phyloP scores from a whole-genome alignment of 1,284 basidiomycete genomes.

The Naganishia albida region DNA sequence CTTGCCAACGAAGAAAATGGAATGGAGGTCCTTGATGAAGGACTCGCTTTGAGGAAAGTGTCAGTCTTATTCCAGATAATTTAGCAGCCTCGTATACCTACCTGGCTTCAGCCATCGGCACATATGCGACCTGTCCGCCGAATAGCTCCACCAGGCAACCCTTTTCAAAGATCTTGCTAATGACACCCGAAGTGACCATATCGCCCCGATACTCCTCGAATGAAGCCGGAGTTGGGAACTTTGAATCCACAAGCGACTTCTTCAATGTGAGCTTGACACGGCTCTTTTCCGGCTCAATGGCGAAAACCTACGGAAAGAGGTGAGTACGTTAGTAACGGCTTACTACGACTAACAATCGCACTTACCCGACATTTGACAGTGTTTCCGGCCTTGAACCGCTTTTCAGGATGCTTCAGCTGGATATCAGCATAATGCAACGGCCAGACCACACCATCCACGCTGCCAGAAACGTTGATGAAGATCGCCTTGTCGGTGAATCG shows the following conservation, averaged over 20 bases:
- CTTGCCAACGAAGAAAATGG: slow-evolving; percentile 75
- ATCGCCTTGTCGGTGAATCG: slow-evolving; percentile 74
- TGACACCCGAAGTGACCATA: slow-evolving; percentile 75
- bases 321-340: neutral
- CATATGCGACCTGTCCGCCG: slow-evolving; percentile 80
- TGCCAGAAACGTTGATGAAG: slow-evolving; percentile 81
- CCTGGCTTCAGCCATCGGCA: slow-evolving; percentile 80
- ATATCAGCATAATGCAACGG: slow-evolving; percentile 96
- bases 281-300: slow-evolving; percentile 77
- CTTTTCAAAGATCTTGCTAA: slow-evolving; percentile 78
- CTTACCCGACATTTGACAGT: slow-evolving; percentile 81
- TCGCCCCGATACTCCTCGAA: slow-evolving; percentile 70
- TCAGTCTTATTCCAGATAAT: slow-evolving; percentile 9
- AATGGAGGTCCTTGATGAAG: slow-evolving; percentile 64
- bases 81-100: slow-evolving; percentile 52
- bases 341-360: slow-evolving; percentile 24
- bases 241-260: slow-evolving; percentile 82
- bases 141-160: slow-evolving; percentile 84
- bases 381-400: slow-evolving; percentile 82
- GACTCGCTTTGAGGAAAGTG: slow-evolving; percentile 60
- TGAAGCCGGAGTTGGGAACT: slow-evolving; percentile 67
- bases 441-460: slow-evolving; percentile 89
- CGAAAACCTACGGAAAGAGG: slow-evolving; percentile 66
- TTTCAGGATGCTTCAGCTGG: slow-evolving; percentile 83
- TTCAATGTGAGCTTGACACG: slow-evolving; percentile 88